phyloP scores from a whole-genome alignment of 805 yeast species.

The Ogataea polymorpha region DNA sequence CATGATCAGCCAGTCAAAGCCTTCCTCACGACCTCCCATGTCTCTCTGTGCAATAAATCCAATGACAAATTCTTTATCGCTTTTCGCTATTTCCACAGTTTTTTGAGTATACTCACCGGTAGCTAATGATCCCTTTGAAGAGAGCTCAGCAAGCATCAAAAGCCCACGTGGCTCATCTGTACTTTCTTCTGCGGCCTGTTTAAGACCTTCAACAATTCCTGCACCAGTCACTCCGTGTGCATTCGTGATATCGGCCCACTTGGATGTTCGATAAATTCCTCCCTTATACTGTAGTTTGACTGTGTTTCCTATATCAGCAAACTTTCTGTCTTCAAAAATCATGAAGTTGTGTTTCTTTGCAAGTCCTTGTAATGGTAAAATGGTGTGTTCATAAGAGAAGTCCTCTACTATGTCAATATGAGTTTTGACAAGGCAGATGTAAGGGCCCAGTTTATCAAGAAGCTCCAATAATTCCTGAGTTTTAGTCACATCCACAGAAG shows the following conservation, averaged over 20 bases:
- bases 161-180: constrained; percentile 81
- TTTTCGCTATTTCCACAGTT: constrained; percentile 82
- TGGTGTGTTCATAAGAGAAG: constrained; percentile 76
- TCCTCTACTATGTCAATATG: constrained; percentile 93
- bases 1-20: constrained; percentile 94
- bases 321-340: constrained; percentile 95
- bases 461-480: constrained; percentile 71
- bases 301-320: constrained; percentile 98
- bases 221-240: constrained; percentile 97
- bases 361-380: constrained; percentile 66
- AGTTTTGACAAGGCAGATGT: constrained; percentile 86
- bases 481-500: constrained; percentile 85
- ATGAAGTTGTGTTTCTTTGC: constrained; percentile 82
- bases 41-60: constrained; percentile 94
- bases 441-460: constrained; percentile 83
- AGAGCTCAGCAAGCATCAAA: constrained; percentile 91
- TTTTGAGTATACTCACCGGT: constrained; percentile 83
- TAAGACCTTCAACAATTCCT: constrained; percentile 86
- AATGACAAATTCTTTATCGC: constrained; percentile 85
- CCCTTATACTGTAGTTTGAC: constrained; percentile 91
- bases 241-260: constrained; percentile 96
- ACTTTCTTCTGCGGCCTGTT: constrained; percentile 72
- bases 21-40: constrained; percentile 79
- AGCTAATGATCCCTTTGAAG: constrained; percentile 92
- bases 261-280: constrained; percentile 83